Percentiles rank a stretch among this genome's conserved stretches.
phyloP scores from a whole-genome alignment of 2,329 filamentous ascomycete genomes.

The Fusarium sp. region DNA sequence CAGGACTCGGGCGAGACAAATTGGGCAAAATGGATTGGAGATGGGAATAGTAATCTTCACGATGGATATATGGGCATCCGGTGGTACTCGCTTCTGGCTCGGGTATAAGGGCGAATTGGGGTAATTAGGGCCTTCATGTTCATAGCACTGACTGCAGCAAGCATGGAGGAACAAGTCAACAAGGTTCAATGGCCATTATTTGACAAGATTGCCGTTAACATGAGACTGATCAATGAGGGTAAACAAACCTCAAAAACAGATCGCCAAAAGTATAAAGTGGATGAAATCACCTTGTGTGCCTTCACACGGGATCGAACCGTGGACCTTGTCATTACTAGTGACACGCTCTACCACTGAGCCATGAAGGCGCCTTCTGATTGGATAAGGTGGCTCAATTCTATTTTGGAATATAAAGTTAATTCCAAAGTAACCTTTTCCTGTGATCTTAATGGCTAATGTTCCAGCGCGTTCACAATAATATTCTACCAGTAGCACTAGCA shows the following conservation, averaged over 20 bases:
- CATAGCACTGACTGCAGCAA: too few species aligned
- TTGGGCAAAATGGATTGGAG: slow-evolving; percentile 10
- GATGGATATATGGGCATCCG: slow-evolving; percentile 13
- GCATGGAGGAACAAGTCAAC: not conserved
- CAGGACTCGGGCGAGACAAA: not conserved
- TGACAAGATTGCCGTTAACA: not conserved
- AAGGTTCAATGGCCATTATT: not conserved
- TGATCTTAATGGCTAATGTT: not conserved
- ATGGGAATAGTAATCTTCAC: not conserved
- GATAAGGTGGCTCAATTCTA: fast-evolving
- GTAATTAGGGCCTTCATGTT: fast-evolving
- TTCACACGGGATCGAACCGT: slow-evolving; percentile 31
- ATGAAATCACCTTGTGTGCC: not conserved
- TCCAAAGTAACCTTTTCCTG: fast-evolving
- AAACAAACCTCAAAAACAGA: not conserved
- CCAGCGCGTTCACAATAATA: not conserved
- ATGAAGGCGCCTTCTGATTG: slow-evolving; percentile 13
- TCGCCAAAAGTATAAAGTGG: fast-evolving
- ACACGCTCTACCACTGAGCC: slow-evolving; percentile 34
- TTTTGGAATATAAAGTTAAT: fast-evolving
- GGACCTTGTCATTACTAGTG: slow-evolving; percentile 34
- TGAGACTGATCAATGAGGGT: not conserved
- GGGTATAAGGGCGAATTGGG: not conserved
- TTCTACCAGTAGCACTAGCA: not conserved
- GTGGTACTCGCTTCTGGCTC: not conserved